Conservation (phyloP, 148 eudicot genomes). For the Persicaria tinctoria region DNA sequence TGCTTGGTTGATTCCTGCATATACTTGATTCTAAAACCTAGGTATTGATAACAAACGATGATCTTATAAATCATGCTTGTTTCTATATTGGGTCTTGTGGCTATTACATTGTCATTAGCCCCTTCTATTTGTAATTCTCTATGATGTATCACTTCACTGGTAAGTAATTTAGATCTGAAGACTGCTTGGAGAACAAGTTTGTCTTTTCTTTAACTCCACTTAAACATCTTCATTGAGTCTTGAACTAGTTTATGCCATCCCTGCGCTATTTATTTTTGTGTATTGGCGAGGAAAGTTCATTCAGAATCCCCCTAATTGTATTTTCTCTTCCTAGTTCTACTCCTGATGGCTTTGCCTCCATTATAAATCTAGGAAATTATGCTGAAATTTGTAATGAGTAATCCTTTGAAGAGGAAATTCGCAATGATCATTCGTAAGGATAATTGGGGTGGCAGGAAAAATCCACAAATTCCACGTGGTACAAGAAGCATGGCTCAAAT, state of each 20-base stretch:
- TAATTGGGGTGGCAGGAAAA: neutral
- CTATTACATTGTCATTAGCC: too few relatives aligned
- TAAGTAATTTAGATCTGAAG: neutral
- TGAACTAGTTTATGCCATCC: neutral
- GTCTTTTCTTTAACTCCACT: neutral
- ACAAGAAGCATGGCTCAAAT: neutral
- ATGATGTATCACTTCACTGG: too few relatives aligned
- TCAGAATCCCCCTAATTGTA: neutral
- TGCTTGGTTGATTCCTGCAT: conserved; percentile 16
- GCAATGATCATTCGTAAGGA: neutral
- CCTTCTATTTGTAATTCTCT: neutral
- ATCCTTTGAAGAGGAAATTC: neutral
- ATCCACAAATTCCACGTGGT: neutral
- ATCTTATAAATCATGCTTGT: neutral
- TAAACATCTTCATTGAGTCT: neutral
- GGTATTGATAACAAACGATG: neutral
- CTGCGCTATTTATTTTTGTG: too few relatives aligned
- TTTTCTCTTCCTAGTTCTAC: neutral
- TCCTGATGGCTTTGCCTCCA: neutral
- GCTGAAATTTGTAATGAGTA: neutral
- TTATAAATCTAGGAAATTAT: neutral
- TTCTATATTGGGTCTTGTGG: too few relatives aligned
- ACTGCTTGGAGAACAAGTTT: neutral
- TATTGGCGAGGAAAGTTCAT: neutral
- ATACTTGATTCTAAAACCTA: conserved; percentile 7